A percentile compares a stretch with the other conserved stretches of the same genome.
phyloP scores from a whole-genome alignment of 83 land plant genomes.

The Isoetes engelmannii region DNA sequence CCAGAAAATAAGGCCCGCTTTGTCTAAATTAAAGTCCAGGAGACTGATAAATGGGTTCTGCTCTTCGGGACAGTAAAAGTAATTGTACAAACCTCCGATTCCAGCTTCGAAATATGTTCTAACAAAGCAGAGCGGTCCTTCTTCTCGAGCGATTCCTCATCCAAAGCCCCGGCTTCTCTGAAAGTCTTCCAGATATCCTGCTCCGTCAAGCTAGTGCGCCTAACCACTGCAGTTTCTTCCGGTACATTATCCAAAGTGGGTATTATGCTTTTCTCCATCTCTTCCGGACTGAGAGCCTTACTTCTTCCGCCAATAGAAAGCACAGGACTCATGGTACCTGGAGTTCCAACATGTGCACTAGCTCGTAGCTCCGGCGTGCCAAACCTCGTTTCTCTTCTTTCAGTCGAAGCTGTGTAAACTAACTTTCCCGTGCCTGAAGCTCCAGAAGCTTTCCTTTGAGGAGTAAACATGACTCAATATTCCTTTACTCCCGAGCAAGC shows the following conservation, averaged over 20 bases:
- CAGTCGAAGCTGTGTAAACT: background rate
- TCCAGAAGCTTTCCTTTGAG: slow-evolving; percentile 9
- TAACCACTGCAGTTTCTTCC: slow-evolving; percentile 17
- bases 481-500: no score
- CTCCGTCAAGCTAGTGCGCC: slow-evolving; percentile 14
- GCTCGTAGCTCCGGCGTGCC: background rate
- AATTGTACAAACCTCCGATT: slow-evolving; percentile 60
- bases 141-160: slow-evolving; percentile 65
- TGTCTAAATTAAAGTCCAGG: background rate
- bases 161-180: slow-evolving; percentile 67
- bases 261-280: background rate
- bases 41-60: background rate
- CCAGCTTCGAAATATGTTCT: slow-evolving; percentile 78
- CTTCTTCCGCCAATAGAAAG: background rate
- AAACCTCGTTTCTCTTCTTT: slow-evolving; percentile 8
- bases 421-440: background rate
- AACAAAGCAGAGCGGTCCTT: slow-evolving; percentile 85
- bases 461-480: slow-evolving; percentile 15
- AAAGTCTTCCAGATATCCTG: slow-evolving; percentile 66
- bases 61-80: background rate
- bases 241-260: slow-evolving; percentile 16
- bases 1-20: no score
- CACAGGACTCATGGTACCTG: no score
- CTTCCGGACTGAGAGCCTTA: slow-evolving; percentile 2
- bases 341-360: background rate